Evolutionary conservation across 2,329 filamentous ascomycete genomes (phyloP).

Genomic region (Chrysoporthe austroafricana): DNA sequence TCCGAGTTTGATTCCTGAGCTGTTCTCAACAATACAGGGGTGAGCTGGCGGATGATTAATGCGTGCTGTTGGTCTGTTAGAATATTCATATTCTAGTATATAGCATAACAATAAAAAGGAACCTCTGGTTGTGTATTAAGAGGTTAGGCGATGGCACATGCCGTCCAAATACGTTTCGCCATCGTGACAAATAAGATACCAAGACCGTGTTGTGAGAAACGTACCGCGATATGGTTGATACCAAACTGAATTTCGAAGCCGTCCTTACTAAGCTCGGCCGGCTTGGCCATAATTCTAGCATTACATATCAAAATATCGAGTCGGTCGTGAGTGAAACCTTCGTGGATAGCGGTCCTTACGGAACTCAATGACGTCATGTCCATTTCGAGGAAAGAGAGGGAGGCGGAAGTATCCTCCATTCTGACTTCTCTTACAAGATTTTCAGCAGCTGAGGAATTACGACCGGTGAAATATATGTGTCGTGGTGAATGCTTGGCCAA

Average conservation of each 20-base stretch:
- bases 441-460: slow-evolving; percentile 45
- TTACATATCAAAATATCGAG: slow-evolving; percentile 43
- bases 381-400: slow-evolving; percentile 39
- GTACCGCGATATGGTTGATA: slow-evolving; percentile 44
- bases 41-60: slow-evolving; percentile 43
- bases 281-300: slow-evolving; percentile 38
- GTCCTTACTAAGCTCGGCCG: slow-evolving; percentile 41
- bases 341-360: slow-evolving; percentile 1
- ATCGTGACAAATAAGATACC: background rate
- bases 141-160: background rate
- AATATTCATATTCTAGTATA: background rate
- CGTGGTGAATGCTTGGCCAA: slow-evolving; percentile 15
- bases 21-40: slow-evolving; percentile 34
- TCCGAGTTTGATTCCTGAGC: slow-evolving; percentile 31
- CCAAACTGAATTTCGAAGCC: slow-evolving; percentile 43
- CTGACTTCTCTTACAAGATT: slow-evolving; percentile 41
- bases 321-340: slow-evolving; percentile 26
- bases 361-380: slow-evolving; percentile 35
- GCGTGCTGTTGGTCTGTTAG: slow-evolving; percentile 35
- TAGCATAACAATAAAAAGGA: background rate
- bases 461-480: slow-evolving; percentile 39
- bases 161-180: background rate
- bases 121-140: background rate
- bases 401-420: slow-evolving; percentile 27
- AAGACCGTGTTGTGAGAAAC: background rate